A percentile compares a stretch with the other conserved stretches of the same genome.
phyloP scores from a whole-genome alignment of 371 early-diverging fungal species.

The Mucor mucedo region DNA sequence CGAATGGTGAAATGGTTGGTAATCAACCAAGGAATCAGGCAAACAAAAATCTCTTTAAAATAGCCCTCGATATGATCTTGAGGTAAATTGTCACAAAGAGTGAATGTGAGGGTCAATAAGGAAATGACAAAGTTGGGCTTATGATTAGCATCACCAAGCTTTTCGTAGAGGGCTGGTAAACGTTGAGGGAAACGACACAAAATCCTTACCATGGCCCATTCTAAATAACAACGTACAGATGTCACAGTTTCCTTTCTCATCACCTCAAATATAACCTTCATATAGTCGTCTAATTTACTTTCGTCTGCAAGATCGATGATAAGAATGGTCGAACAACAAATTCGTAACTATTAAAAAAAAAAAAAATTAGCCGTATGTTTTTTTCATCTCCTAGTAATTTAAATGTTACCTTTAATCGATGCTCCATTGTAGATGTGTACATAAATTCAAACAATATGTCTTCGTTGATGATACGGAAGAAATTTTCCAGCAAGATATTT shows the following conservation, averaged over 20 bases:
- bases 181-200: slow-evolving; percentile 35
- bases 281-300: slow-evolving; percentile 33
- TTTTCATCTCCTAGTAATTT: not conserved
- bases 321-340: slow-evolving; percentile 57
- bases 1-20: slow-evolving; percentile 53
- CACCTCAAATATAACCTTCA: slow-evolving; percentile 34
- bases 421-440: slow-evolving; percentile 51
- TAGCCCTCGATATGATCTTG: slow-evolving; percentile 9
- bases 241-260: slow-evolving; percentile 50
- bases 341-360: slow-evolving; percentile 38
- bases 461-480: slow-evolving; percentile 32
- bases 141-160: slow-evolving; percentile 36
- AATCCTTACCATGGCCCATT: slow-evolving; percentile 47
- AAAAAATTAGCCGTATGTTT: not conserved
- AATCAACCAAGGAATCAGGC: slow-evolving; percentile 46
- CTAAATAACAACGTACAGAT: slow-evolving; percentile 59
- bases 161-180: slow-evolving; percentile 29
- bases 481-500: slow-evolving; percentile 31
- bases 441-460: slow-evolving; percentile 31
- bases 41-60: slow-evolving; percentile 33
- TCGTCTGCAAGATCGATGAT: slow-evolving; percentile 46
- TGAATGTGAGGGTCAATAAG: slow-evolving; percentile 47
- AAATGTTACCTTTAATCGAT: slow-evolving; percentile 49
- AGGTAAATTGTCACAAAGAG: slow-evolving; percentile 38
- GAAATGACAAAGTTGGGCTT: slow-evolving; percentile 55